Evolutionary conservation across 768 basidiomycete genomes (phyloP).

Genomic region (Termitomyces sp.): DNA sequence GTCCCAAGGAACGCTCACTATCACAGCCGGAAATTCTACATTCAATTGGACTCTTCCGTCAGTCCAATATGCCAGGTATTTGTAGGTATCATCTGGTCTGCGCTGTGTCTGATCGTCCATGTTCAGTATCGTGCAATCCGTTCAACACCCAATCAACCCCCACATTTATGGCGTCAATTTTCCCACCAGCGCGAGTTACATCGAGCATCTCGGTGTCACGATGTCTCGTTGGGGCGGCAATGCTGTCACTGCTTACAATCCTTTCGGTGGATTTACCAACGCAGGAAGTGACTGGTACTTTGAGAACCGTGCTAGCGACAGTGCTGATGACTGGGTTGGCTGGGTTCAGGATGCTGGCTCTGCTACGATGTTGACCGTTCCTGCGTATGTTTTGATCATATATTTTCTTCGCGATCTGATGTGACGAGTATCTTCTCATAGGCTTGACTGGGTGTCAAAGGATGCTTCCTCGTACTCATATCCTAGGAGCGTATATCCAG

Average conservation of each 20-base stretch:
- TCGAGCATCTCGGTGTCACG: slow-evolving; percentile 42
- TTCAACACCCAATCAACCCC: slow-evolving; percentile 36
- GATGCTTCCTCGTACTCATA: slow-evolving; percentile 49
- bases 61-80: slow-evolving; percentile 34
- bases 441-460: slow-evolving; percentile 53
- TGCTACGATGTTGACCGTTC: slow-evolving; percentile 37
- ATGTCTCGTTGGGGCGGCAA: slow-evolving; percentile 52
- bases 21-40: slow-evolving; percentile 32
- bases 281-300: slow-evolving; percentile 54
- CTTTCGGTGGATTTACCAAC: slow-evolving; percentile 43
- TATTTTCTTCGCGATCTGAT: background rate
- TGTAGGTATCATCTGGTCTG: background rate
- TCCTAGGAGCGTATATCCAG: slow-evolving; percentile 35
- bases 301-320: slow-evolving; percentile 40
- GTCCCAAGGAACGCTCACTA: slow-evolving; percentile 33
- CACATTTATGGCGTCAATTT: slow-evolving; percentile 52
- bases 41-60: slow-evolving; percentile 39
- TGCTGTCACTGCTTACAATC: slow-evolving; percentile 51
- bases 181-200: slow-evolving; percentile 39
- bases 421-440: slow-evolving; percentile 13
- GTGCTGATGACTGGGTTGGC: slow-evolving; percentile 43
- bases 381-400: slow-evolving; percentile 32
- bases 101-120: background rate
- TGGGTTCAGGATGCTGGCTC: slow-evolving; percentile 43
- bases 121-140: slow-evolving; percentile 28